These are phyloP conservation scores for Phialocephala subalpina DNA, from an alignment of 2,329 filamentous ascomycete species.

Conservation along the genomic window DNA sequence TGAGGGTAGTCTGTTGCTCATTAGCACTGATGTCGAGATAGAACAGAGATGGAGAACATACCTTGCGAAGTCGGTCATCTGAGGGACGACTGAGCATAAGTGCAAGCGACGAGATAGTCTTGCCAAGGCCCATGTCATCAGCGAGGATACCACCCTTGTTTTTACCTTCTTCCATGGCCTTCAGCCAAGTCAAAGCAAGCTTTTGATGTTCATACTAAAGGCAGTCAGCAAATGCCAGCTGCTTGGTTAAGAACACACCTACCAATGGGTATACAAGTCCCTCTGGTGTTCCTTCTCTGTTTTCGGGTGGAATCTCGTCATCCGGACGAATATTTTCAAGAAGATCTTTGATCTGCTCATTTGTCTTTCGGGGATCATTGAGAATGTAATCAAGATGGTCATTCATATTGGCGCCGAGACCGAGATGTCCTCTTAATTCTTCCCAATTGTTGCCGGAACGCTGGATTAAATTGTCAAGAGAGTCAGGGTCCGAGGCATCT, in stretches of 20 bases:
- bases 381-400: constrained; percentile 37
- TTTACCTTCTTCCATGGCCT: constrained; percentile 73
- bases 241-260: constrained; percentile 2
- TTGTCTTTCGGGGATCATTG: constrained; percentile 57
- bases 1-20: constrained; percentile 72
- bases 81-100: constrained; percentile 67
- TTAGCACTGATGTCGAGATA: constrained; percentile 24
- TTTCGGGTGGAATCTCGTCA: constrained; percentile 66
- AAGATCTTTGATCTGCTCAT: constrained; percentile 74
- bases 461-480: constrained; percentile 45
- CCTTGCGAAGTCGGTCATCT: constrained; percentile 50
- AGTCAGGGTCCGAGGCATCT: constrained; percentile 9
- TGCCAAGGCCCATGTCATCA: constrained; percentile 85
- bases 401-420: constrained; percentile 44
- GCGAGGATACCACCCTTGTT: constrained; percentile 81
- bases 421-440: constrained; percentile 47
- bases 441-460: constrained; percentile 50
- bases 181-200: constrained; percentile 79
- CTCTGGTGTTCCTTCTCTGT: constrained; percentile 73
- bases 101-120: constrained; percentile 83
- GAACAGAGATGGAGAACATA: constrained; percentile 24
- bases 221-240: constrained; percentile 25
- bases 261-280: constrained; percentile 70
- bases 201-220: constrained; percentile 78
- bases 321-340: constrained; percentile 79